Conservation (phyloP, 208 protist genomes). For the Wallacemonas collosoma region DNA sequence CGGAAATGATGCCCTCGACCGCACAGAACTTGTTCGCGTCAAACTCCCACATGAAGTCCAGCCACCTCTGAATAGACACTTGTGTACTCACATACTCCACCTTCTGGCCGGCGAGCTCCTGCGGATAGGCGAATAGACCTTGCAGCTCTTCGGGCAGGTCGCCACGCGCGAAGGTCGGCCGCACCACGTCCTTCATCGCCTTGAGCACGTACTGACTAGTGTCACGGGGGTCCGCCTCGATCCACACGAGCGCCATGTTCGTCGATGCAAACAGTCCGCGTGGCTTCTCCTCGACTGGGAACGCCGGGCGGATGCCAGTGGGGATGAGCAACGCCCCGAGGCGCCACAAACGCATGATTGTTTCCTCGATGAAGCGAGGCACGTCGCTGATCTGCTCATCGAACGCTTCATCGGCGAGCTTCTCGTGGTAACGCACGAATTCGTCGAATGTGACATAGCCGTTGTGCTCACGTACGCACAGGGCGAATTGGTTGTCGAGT, state of each 20-base stretch:
- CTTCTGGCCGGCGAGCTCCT: slow-evolving; percentile 63
- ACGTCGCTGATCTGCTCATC: slow-evolving; percentile 55
- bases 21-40: slow-evolving; percentile 60
- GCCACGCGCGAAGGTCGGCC: slow-evolving; percentile 71
- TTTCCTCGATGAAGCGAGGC: slow-evolving; percentile 55
- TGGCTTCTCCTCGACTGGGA: slow-evolving; percentile 44
- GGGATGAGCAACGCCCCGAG: slow-evolving; percentile 76
- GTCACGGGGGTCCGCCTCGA: slow-evolving; percentile 21
- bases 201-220: slow-evolving; percentile 40
- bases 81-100: slow-evolving; percentile 57
- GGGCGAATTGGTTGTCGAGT: slow-evolving; percentile 58
- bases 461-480: slow-evolving; percentile 45
- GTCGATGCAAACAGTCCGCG: slow-evolving; percentile 60
- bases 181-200: slow-evolving; percentile 72
- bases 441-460: slow-evolving; percentile 78
- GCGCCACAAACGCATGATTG: slow-evolving; percentile 73
- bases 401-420: slow-evolving; percentile 70
- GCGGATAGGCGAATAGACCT: slow-evolving; percentile 82
- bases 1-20: slow-evolving; percentile 70
- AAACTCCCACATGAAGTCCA: slow-evolving; percentile 88
- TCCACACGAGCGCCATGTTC: slow-evolving; percentile 82
- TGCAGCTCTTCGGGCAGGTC: slow-evolving; percentile 78
- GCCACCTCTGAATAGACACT: slow-evolving; percentile 68
- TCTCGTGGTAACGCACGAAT: slow-evolving; percentile 80
- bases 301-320: slow-evolving; percentile 65